Percentiles rank a stretch among this genome's conserved stretches.
phyloP scores from a whole-genome alignment of 179 eudicot genomes.

The Spinacia oleracea region DNA sequence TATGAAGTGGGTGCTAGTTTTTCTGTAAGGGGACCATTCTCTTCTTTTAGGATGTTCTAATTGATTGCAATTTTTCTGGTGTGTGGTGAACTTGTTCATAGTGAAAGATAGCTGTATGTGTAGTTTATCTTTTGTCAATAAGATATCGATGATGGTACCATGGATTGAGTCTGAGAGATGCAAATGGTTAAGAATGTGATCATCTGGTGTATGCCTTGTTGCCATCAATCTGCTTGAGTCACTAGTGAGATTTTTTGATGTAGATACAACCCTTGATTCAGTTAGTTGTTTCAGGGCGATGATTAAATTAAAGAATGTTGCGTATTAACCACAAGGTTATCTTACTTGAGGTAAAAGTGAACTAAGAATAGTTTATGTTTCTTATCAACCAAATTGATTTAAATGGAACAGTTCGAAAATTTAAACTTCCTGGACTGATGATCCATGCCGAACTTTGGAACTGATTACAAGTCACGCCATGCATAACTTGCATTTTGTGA shows the following conservation, averaged over 20 bases:
- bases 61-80: constrained; percentile 9
- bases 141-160: neutral
- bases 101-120: constrained; percentile 2
- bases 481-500: neutral
- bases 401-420: neutral
- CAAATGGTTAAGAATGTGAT: neutral
- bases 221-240: neutral
- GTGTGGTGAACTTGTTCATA: constrained; percentile 12
- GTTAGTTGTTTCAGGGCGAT: neutral
- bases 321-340: neutral
- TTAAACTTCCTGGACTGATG: neutral
- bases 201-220: neutral
- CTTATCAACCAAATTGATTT: neutral
- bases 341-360: neutral
- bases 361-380: constrained; percentile 1
- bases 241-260: constrained; percentile 6
- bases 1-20: constrained; percentile 17
- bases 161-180: neutral
- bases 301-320: constrained; percentile 3
- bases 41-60: neutral
- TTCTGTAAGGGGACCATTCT: constrained; percentile 14
- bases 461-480: no score
- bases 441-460: no score
- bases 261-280: neutral
- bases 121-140: neutral